Percentiles rank a stretch among this genome's conserved stretches.
phyloP scores from a whole-genome alignment of 192 early-diverging fungal genomes.

The Coemansia sp. region DNA sequence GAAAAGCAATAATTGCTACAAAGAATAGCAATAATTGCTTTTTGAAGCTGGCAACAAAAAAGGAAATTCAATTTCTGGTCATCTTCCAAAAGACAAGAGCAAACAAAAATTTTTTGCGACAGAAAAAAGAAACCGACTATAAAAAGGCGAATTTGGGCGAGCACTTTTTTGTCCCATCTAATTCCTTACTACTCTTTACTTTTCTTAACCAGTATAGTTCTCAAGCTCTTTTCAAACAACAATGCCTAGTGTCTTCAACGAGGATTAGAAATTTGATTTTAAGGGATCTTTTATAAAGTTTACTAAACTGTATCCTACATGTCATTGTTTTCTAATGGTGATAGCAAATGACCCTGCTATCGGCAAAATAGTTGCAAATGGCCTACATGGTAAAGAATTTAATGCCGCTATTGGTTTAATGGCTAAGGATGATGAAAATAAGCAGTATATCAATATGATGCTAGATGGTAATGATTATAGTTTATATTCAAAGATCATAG shows the following conservation, averaged over 20 bases:
- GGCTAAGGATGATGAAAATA: not conserved
- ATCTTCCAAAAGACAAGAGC: too few species aligned
- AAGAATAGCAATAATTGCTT: not conserved
- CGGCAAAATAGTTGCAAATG: not conserved
- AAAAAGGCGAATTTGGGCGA: too few species aligned
- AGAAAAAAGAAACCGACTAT: too few species aligned
- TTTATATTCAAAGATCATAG: too few species aligned
- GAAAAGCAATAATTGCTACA: not conserved
- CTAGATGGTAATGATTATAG: too few species aligned
- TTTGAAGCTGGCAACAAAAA: not conserved
- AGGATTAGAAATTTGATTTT: not conserved
- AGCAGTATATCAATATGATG: too few species aligned
- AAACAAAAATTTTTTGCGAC: too few species aligned
- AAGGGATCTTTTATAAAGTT: not conserved
- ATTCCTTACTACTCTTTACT: too few species aligned
- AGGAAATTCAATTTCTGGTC: too few species aligned
- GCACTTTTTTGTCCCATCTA: too few species aligned
- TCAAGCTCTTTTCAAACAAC: too few species aligned
- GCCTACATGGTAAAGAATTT: not conserved
- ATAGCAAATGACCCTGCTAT: not conserved
- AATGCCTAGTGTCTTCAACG: not conserved
- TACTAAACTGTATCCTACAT: not conserved
- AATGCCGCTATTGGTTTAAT: not conserved
- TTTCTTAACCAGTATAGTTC: too few species aligned
- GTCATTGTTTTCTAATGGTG: not conserved